These are phyloP conservation scores for Austropuccinia psidii DNA, from an alignment of 1,284 basidiomycete species.

Conservation along the genomic window DNA sequence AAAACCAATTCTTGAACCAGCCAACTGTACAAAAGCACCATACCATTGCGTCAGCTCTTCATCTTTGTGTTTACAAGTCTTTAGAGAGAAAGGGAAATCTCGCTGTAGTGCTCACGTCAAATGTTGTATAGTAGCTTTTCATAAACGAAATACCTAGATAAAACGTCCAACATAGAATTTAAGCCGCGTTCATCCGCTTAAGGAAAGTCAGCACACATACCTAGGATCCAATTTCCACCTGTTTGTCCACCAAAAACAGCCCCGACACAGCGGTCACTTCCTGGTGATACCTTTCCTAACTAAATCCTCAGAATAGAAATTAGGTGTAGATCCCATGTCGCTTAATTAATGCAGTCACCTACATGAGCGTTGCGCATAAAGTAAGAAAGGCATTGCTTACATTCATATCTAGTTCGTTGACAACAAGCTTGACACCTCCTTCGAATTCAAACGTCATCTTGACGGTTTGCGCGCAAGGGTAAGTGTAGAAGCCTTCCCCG, in stretches of 20 bases:
- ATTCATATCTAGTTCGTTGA: slow-evolving; percentile 30
- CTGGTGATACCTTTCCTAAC: slow-evolving; percentile 34
- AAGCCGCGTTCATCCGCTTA: background rate
- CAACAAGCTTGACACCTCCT: slow-evolving; percentile 20
- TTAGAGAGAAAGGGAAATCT: too few relatives aligned
- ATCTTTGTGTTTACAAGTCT: too few relatives aligned
- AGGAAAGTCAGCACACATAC: background rate
- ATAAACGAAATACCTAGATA: slow-evolving; percentile 33
- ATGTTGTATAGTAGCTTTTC: slow-evolving; percentile 36
- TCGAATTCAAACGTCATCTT: slow-evolving; percentile 34
- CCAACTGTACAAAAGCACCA: too few relatives aligned
- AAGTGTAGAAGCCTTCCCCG: slow-evolving; percentile 36
- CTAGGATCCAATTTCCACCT: slow-evolving; percentile 35
- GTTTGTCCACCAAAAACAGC: slow-evolving; percentile 34
- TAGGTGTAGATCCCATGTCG: background rate
- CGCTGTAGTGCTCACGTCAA: slow-evolving; percentile 37
- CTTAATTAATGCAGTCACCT: background rate
- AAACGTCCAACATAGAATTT: background rate
- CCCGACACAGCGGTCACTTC: slow-evolving; percentile 35
- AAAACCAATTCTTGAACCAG: background rate
- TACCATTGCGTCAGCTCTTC: too few relatives aligned
- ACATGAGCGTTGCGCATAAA: background rate
- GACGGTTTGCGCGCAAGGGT: slow-evolving; percentile 25
- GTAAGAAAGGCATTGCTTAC: background rate
- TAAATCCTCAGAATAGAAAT: background rate